phyloP scores from a whole-genome alignment of 208 protist genomes.

The Lotmaria passim region DNA sequence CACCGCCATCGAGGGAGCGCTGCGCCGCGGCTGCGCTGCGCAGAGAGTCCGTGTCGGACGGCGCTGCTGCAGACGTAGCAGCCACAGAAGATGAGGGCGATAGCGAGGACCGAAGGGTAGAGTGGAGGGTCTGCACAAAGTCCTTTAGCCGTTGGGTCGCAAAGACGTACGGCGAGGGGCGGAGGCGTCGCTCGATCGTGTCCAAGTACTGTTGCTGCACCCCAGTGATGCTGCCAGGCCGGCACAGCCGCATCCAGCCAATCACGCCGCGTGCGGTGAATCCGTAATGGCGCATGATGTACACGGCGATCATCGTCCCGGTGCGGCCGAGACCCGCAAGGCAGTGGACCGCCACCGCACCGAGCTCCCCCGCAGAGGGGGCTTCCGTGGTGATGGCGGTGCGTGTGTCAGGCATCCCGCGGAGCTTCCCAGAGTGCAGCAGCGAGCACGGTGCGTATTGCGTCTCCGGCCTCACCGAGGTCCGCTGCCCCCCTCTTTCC shows the following conservation, averaged over 20 bases:
- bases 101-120: neutral
- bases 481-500: too few relatives aligned
- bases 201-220: constrained; percentile 96
- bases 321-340: constrained; percentile 96
- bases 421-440: constrained; percentile 37
- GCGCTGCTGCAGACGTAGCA: neutral
- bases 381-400: constrained; percentile 16
- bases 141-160: constrained; percentile 25
- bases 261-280: constrained; percentile 94
- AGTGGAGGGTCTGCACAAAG: neutral
- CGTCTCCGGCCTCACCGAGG: constrained; percentile 4
- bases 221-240: constrained; percentile 96
- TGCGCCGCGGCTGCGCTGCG: neutral
- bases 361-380: constrained; percentile 12
- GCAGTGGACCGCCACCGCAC: constrained; percentile 95
- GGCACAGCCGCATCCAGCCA: constrained; percentile 93
- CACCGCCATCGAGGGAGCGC: neutral
- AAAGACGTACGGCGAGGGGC: constrained; percentile 33
- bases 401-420: constrained; percentile 44
- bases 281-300: constrained; percentile 94
- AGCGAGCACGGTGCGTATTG: constrained; percentile 13
- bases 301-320: constrained; percentile 93
- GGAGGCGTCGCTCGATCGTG: constrained; percentile 71
- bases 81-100: neutral
- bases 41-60: neutral